Conservation (phyloP, 2,329 filamentous ascomycete genomes). For the Pseudocercospora macadamiae region DNA sequence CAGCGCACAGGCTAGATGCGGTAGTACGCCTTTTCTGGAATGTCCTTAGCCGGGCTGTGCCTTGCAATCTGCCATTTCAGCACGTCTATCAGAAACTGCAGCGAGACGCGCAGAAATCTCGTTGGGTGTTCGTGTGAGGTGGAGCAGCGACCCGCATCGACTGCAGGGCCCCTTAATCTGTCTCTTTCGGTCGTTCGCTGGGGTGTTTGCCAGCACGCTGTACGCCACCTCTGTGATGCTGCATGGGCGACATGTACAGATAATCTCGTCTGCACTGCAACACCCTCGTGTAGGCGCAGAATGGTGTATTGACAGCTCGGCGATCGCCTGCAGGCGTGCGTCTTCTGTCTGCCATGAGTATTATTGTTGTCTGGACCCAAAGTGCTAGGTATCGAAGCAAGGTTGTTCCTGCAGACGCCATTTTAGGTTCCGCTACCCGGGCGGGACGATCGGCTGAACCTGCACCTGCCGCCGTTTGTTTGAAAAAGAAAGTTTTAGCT, state of each 20-base stretch:
- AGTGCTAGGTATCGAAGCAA: background rate
- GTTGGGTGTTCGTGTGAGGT: conserved; percentile 18
- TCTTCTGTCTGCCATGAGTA: too few relatives aligned
- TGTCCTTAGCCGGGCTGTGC: conserved; percentile 13
- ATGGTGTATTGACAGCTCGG: background rate
- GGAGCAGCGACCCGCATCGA: conserved; percentile 18
- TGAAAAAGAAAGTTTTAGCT: background rate
- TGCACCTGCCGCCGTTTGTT: background rate
- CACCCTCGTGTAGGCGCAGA: background rate
- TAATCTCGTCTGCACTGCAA: background rate
- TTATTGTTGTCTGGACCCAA: background rate
- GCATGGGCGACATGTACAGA: background rate
- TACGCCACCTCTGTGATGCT: conserved; percentile 9
- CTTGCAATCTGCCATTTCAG: conserved; percentile 9
- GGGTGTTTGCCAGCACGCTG: conserved; percentile 5
- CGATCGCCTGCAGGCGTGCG: background rate
- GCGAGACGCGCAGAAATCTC: conserved; percentile 12
- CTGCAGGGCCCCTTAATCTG: conserved; percentile 22
- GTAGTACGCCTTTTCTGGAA: conserved; percentile 17
- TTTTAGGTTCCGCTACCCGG: too few relatives aligned
- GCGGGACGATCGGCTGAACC: too few relatives aligned
- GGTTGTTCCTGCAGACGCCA: background rate
- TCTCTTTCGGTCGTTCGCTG: conserved; percentile 10
- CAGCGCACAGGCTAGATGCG: conserved; percentile 12
- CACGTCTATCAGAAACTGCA: conserved; percentile 22